These are phyloP conservation scores for Magnusiomyces tetraspermus DNA, from an alignment of 1,139 yeast genomes.

Conservation along the genomic window DNA sequence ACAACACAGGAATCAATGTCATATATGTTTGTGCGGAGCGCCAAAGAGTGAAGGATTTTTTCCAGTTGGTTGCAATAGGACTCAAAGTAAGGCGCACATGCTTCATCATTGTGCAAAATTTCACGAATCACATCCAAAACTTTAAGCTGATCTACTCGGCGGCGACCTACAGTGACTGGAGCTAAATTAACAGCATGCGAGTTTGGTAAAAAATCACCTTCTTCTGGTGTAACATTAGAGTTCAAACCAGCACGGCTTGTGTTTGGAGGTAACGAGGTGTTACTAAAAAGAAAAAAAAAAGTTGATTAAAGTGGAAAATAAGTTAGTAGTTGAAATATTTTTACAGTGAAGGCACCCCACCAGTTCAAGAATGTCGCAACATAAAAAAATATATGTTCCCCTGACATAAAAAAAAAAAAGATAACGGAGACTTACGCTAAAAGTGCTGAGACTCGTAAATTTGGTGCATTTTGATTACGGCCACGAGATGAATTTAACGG, in stretches of 20 bases:
- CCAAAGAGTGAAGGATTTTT: slow-evolving; percentile 31
- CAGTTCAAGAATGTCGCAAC: not conserved
- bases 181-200: slow-evolving; percentile 8
- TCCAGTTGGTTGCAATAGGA: slow-evolving; percentile 32
- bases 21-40: slow-evolving; percentile 31
- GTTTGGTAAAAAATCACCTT: slow-evolving; percentile 4
- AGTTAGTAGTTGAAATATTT: not conserved
- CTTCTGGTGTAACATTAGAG: not conserved
- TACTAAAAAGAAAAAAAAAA: not conserved
- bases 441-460: not conserved
- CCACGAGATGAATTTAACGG: not conserved
- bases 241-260: not conserved
- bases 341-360: not conserved
- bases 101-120: slow-evolving; percentile 30
- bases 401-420: not conserved
- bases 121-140: slow-evolving; percentile 31
- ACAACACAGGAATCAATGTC: slow-evolving; percentile 40
- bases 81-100: slow-evolving; percentile 27
- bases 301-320: not conserved
- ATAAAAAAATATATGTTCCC: not conserved
- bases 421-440: not conserved
- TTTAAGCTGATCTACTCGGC: slow-evolving; percentile 31
- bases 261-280: not conserved
- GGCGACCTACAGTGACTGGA: slow-evolving; percentile 20
- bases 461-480: not conserved